Percentiles rank a stretch among this genome's conserved stretches.
phyloP scores from a whole-genome alignment of 1,284 basidiomycete genomes.

The Trichosporon inkin region DNA sequence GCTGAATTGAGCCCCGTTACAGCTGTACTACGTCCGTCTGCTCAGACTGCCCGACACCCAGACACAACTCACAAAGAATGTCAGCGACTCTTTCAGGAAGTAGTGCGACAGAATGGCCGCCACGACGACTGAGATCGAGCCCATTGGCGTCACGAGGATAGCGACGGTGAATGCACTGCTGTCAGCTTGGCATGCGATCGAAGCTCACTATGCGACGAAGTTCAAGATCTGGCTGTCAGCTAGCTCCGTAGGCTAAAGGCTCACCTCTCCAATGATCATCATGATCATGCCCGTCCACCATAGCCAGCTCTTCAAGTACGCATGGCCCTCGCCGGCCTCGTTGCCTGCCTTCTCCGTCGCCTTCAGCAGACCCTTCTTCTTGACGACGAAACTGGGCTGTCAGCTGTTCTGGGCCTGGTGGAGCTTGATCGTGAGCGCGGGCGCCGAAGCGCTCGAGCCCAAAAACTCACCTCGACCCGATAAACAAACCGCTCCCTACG shows the following conservation, averaged over 20 bases:
- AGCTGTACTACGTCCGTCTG: too few relatives aligned
- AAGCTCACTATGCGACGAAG: conserved; percentile 49
- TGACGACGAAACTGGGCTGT: conserved; percentile 57
- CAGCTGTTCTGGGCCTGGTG: not conserved
- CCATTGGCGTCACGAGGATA: conserved; percentile 63
- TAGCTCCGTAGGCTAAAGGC: not conserved
- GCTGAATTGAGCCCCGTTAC: not conserved
- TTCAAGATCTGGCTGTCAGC: conserved; percentile 41
- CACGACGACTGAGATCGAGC: conserved; percentile 91
- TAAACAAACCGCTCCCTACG: conserved; percentile 76
- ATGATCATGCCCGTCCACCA: conserved; percentile 67
- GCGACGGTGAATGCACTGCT: conserved; percentile 43
- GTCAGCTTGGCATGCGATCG: conserved; percentile 12
- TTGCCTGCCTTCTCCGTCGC: conserved; percentile 56
- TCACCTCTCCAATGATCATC: conserved; percentile 43
- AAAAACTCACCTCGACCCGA: conserved; percentile 70
- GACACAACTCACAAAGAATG: conserved; percentile 28
- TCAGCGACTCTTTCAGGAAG: conserved; percentile 86
- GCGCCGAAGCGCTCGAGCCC: not conserved
- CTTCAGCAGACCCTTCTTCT: conserved; percentile 78
- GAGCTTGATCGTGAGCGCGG: not conserved
- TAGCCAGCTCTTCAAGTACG: conserved; percentile 74
- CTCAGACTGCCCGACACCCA: not conserved
- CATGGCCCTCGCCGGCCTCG: conserved; percentile 83
- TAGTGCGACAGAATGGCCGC: conserved; percentile 90